phyloP scores from a whole-genome alignment of 305 asterid species.

The Plantago rigida region DNA sequence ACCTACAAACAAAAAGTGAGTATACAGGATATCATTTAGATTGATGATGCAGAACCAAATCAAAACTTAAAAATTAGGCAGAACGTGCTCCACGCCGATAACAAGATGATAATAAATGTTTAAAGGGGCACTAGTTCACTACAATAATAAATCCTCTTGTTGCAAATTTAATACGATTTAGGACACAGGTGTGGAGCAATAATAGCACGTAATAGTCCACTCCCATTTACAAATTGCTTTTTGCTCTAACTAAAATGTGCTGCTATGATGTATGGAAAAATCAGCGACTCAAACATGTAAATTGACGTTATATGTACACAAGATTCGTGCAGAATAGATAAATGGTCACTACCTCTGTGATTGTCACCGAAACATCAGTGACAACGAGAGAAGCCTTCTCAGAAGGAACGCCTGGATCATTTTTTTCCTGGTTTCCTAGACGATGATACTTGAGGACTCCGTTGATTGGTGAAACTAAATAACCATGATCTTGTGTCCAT shows the following conservation, averaged over 20 bases:
- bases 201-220: slow-evolving; percentile 10
- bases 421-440: slow-evolving; percentile 83
- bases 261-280: slow-evolving; percentile 6
- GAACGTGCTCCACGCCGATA: slow-evolving; percentile 13
- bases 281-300: slow-evolving; percentile 15
- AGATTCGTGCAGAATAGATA: slow-evolving; percentile 14
- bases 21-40: background rate
- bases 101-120: too few relatives aligned
- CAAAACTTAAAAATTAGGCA: slow-evolving; percentile 6
- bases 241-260: slow-evolving; percentile 16
- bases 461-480: slow-evolving; percentile 85
- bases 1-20: slow-evolving; percentile 23
- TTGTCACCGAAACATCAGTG: slow-evolving; percentile 69
- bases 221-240: slow-evolving; percentile 18
- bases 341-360: slow-evolving; percentile 60
- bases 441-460: slow-evolving; percentile 94
- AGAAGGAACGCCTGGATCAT: slow-evolving; percentile 67
- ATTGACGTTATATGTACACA: slow-evolving; percentile 13
- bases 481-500: slow-evolving; percentile 67
- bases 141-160: background rate
- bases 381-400: slow-evolving; percentile 82
- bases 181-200: slow-evolving; percentile 4
- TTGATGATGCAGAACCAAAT: background rate
- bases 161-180: background rate
- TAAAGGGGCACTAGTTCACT: too few relatives aligned